Evolutionary conservation across 2,329 filamentous ascomycete genomes (phyloP), one percentile per base, ranked within the genome.

Genomic region (Myriosclerotinia duriaeana): DNA sequence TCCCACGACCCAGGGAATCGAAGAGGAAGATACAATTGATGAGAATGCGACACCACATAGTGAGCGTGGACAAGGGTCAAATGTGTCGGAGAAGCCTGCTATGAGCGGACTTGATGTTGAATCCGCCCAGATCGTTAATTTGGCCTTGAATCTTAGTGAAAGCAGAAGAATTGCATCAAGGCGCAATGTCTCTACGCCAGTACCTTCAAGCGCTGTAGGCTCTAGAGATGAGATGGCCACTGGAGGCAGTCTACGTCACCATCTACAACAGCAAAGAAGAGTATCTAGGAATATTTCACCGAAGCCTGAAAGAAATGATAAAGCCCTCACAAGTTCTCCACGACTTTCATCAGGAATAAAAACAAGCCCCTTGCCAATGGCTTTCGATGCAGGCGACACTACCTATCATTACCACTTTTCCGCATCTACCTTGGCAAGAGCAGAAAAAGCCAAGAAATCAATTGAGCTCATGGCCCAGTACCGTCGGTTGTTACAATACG

Each of bases 381-480:
- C 80, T 1, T 82, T 85, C 67, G 83, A 86, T 50, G 36, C 68
- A 26, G 71, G 76, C 0, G 84, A 85, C 40, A 76, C 74, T 53
- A 76, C 78, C 36, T 86, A 87, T 68, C 81, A 84, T 22, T 89
- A 89, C 72, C 83, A 88, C 42, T 89, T 95, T 71, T 93, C 94
- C 0, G 82, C 87, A 38, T 92, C 91, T 22, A 98, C 95, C 0
- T 79, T 96, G 53, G 87, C 89, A 20, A 86, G 95, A 65, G 91
- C 90, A 22, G 90, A 94, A 73, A 96, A 92, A 77, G 93, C 93
- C 5, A 92, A 90, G 72, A 87, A 88, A 48, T 89, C 94, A 71
- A 86, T 99, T 65, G 94, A 97, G 77, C 84, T 98, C 30, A 90
- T 92, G 76, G 85, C 89, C 8, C 90, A 97, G 75, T 95, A 97